Conservation (phyloP, 164 flowering plant species). For the Magnolia changhungtana region DNA sequence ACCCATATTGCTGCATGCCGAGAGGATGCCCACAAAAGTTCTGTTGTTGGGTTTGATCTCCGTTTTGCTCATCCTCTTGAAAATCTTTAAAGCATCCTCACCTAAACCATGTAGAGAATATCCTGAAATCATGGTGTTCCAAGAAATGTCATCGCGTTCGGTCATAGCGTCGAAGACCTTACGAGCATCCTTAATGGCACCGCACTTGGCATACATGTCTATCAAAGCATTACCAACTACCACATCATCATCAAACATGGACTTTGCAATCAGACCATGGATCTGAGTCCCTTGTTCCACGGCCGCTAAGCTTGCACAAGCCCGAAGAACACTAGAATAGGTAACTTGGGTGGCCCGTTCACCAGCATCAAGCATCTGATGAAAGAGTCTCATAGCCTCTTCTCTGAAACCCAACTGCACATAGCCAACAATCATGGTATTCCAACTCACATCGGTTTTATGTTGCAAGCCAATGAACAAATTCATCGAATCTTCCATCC, state of each 20-base stretch:
- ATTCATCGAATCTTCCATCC: slow-evolving; percentile 42
- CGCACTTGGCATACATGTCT: slow-evolving; percentile 96
- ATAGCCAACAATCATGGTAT: slow-evolving; percentile 81
- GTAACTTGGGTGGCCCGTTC: slow-evolving; percentile 63
- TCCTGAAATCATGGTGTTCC: slow-evolving; percentile 84
- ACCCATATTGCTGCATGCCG: slow-evolving; percentile 83
- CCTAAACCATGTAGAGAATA: slow-evolving; percentile 85
- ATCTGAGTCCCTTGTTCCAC: slow-evolving; percentile 68
- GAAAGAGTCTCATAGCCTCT: slow-evolving; percentile 57
- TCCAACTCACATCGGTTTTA: slow-evolving; percentile 81
- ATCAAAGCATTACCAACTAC: slow-evolving; percentile 64
- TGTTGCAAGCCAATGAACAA: slow-evolving; percentile 40
- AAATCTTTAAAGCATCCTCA: slow-evolving; percentile 52
- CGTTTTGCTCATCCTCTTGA: slow-evolving; percentile 49
- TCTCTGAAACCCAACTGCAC: slow-evolving; percentile 59
- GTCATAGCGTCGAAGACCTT: slow-evolving; percentile 50
- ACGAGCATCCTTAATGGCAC: slow-evolving; percentile 62
- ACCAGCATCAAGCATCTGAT: slow-evolving; percentile 44
- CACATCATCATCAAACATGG: slow-evolving; percentile 37
- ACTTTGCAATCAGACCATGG: slow-evolving; percentile 57
- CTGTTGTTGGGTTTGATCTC: slow-evolving; percentile 53
- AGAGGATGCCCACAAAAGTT: slow-evolving; percentile 78
- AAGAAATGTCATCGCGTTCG: slow-evolving; percentile 57
- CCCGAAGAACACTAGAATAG: slow-evolving; percentile 69
- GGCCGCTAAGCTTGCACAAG: slow-evolving; percentile 71